Evolutionary conservation across 352 stramenopile genomes (phyloP).

Genomic region (Globisporangium nodosum): DNA sequence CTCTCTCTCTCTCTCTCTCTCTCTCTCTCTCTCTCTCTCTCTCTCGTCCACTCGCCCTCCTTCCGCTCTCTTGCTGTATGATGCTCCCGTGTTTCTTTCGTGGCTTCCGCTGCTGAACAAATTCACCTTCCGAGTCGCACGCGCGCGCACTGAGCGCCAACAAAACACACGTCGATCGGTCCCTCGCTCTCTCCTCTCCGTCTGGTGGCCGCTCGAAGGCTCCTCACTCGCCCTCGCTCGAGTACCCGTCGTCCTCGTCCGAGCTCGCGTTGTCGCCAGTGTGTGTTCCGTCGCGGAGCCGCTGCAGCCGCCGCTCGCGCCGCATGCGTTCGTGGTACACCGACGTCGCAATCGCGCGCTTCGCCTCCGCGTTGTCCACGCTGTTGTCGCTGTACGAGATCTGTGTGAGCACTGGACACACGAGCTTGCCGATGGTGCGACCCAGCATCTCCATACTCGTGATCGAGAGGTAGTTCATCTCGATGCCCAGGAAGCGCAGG

Average conservation of each 20-base stretch:
- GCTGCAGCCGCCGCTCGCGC: constrained; percentile 44
- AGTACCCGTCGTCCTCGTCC: constrained; percentile 23
- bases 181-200: neutral
- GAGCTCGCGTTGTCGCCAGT: neutral
- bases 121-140: too few species aligned
- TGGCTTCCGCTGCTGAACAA: too few species aligned
- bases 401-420: constrained; percentile 73
- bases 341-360: constrained; percentile 65
- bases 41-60: neutral
- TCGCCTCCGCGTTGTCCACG: constrained; percentile 66
- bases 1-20: too few species aligned
- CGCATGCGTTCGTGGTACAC: constrained; percentile 78
- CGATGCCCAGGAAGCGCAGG: constrained; percentile 73
- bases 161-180: too few species aligned
- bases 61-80: too few species aligned
- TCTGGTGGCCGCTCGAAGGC: neutral
- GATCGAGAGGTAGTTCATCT: constrained; percentile 82
- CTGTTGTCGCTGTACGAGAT: constrained; percentile 87
- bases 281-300: constrained; percentile 26
- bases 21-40: too few species aligned
- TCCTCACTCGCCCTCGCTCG: constrained; percentile 29
- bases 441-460: constrained; percentile 86
- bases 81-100: too few species aligned
- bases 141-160: too few species aligned
- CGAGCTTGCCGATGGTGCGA: constrained; percentile 73